Evolutionary conservation across 495 filamentous ascomycete genomes (phyloP).

Genomic region (Emericellopsis terricola): DNA sequence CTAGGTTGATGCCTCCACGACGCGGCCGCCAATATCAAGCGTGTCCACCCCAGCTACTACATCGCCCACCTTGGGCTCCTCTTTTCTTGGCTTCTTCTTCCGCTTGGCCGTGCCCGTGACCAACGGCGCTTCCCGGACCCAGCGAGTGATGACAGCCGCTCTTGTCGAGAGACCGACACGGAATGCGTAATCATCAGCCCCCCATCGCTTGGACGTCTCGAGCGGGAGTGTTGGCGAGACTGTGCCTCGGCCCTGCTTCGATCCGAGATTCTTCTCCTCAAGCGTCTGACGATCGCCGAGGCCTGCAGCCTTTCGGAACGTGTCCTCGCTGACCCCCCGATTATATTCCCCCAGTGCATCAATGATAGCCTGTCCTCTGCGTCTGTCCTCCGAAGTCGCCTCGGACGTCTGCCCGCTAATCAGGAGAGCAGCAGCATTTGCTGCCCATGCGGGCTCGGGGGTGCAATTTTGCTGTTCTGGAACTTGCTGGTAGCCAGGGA

Average conservation of each 20-base stretch:
- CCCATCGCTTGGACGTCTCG: conserved; percentile 6
- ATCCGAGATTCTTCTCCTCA: conserved; percentile 18
- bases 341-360: conserved; percentile 49
- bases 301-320: conserved; percentile 42
- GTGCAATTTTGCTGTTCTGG: background rate
- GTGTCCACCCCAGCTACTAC: no score
- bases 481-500: conserved; percentile 13
- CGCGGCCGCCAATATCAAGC: no score
- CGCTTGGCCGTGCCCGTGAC: conserved; percentile 13
- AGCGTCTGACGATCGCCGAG: conserved; percentile 37
- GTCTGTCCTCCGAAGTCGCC: conserved; percentile 26
- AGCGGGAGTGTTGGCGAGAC: background rate
- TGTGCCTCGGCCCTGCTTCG: conserved; percentile 4
- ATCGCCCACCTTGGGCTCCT: no score
- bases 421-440: conserved; percentile 3
- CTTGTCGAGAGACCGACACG: conserved; percentile 53
- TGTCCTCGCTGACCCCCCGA: conserved; percentile 42
- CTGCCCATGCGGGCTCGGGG: background rate
- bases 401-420: conserved; percentile 4
- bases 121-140: conserved; percentile 44
- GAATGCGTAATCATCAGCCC: conserved; percentile 41
- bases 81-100: conserved; percentile 15
- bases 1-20: no score
- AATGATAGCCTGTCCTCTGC: conserved; percentile 43
- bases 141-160: conserved; percentile 45